A percentile compares a stretch with the other conserved stretches of the same genome.
phyloP scores from a whole-genome alignment of 768 basidiomycete species.

The Amanita inopinata region DNA sequence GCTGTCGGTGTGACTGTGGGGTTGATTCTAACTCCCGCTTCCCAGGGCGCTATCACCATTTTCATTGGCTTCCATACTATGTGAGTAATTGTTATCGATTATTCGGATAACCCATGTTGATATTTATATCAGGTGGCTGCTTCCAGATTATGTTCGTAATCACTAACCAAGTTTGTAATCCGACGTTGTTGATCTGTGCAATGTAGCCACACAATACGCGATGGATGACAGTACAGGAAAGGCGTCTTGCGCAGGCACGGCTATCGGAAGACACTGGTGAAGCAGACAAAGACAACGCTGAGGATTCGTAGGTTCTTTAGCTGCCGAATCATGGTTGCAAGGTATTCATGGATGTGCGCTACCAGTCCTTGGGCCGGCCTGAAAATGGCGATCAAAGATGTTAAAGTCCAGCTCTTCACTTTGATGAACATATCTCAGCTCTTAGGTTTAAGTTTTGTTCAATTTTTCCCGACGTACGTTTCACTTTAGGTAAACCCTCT shows the following conservation, averaged over 20 bases:
- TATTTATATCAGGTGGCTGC: constrained; percentile 31
- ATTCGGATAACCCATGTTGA: not conserved
- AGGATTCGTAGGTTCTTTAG: constrained; percentile 40
- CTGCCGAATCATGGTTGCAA: not conserved
- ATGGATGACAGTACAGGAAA: constrained; percentile 43
- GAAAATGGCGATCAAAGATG: constrained; percentile 46
- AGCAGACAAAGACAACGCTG: constrained; percentile 48
- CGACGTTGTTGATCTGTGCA: not conserved
- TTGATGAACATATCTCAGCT: constrained; percentile 40
- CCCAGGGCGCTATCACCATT: constrained; percentile 55
- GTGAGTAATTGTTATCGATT: constrained; percentile 24
- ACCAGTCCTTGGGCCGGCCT: constrained; percentile 40
- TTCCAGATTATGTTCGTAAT: constrained; percentile 47
- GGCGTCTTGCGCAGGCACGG: constrained; percentile 52
- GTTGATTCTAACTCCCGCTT: not conserved
- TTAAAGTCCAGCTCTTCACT: constrained; percentile 43
- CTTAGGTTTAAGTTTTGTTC: constrained; percentile 48
- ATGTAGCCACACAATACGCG: constrained; percentile 49
- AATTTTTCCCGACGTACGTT: constrained; percentile 48
- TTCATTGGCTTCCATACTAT: constrained; percentile 43
- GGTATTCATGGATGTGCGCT: not conserved
- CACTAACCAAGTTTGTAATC: not conserved
- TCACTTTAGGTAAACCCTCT: too few species aligned
- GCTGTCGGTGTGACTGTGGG: too few species aligned
- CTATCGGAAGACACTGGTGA: constrained; percentile 62